Percentiles rank a stretch among this genome's conserved stretches.
phyloP scores from a whole-genome alignment of 108 stramenopile species.

The Conticribra guillardii region DNA sequence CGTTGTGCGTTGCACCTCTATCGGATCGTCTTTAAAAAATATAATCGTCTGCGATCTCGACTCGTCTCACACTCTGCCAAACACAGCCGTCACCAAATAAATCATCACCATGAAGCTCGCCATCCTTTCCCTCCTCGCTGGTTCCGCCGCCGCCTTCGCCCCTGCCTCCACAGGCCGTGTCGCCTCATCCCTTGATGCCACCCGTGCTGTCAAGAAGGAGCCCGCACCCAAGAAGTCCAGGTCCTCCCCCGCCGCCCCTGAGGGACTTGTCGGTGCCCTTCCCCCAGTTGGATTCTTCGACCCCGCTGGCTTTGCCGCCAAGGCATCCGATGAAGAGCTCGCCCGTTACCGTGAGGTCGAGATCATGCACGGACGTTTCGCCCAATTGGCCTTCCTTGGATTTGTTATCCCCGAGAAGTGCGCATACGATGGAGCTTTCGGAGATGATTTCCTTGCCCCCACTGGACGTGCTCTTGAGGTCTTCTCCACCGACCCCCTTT shows the following conservation, averaged over 20 bases:
- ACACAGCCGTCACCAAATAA: not conserved
- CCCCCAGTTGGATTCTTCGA: conserved; percentile 61
- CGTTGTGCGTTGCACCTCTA: too few relatives aligned
- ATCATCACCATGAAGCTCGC: conserved; percentile 76
- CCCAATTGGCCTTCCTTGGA: conserved; percentile 54
- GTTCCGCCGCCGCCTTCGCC: conserved; percentile 68
- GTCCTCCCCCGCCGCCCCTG: not conserved
- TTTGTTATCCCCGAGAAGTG: conserved; percentile 48
- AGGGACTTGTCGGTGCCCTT: conserved; percentile 32
- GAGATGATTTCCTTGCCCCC: conserved; percentile 60
- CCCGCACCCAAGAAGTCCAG: conserved; percentile 8
- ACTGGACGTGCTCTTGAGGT: conserved; percentile 47
- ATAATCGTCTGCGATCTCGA: not conserved
- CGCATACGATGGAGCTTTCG: conserved; percentile 55
- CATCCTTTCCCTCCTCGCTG: conserved; percentile 68
- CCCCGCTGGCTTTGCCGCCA: conserved; percentile 52
- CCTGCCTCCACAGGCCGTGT: conserved; percentile 28
- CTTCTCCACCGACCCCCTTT: conserved; percentile 47
- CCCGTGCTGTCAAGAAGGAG: conserved; percentile 30
- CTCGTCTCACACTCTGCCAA: not conserved
- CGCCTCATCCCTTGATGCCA: conserved; percentile 26
- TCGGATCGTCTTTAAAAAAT: not conserved
- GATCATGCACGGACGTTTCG: conserved; percentile 64
- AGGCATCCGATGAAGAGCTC: conserved; percentile 44
- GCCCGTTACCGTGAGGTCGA: conserved; percentile 55